Base-by-base conservation (phyloP, 2,329 filamentous ascomycete species). In the Trichoderma koningiopsis region DNA sequence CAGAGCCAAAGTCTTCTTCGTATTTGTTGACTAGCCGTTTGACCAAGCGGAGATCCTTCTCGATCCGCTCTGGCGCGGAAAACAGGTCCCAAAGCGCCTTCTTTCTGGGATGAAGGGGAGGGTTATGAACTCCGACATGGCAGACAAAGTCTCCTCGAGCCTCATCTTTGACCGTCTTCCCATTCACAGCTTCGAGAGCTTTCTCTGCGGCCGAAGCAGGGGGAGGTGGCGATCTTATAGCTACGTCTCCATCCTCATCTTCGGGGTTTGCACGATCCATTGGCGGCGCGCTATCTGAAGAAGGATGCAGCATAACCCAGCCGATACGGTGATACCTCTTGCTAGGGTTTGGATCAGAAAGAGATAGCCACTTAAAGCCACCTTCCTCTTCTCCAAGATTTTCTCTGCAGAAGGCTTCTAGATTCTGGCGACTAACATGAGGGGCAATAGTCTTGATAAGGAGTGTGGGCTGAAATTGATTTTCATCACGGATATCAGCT, bases 391-490 rank as follows among this genome's bases (percentile, higher is more conserved):
- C 94, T 16, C 95, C 94, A 4, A 98, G 87, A 77, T 97, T 92
- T 79, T 97, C 94, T 77, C 94, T 96, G 81, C 94, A 97, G 76
- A 98, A 97, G 2, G 90, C 90, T 79, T 99, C 96, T 24, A 99
- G 88, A 76, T 97, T 98, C 61, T 92, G 89, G 49, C 96, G 92
- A 76, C 93, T 97, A 72, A 99, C 96, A 70, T 96, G 97, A 8
- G 96, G 96, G 5, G 96, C 95, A 76, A 99, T 94, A 0, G 96
- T 99, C 83, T 99, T 99, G 85, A 99, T 97, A 58, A 99, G 88
- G 22, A 99, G 86, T 0, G 96, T 97, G 16, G 96, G 96, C 78
- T 97, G 93, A 73, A 91, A 90, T 37, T 96, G 87, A 60, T 91
- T 92, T 73, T 97, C 94, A 76, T 99, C 96, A 47, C 93, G 90